Base-by-base conservation (phyloP, 768 basidiomycete genomes). In the Cystobasidium tubakii region DNA sequence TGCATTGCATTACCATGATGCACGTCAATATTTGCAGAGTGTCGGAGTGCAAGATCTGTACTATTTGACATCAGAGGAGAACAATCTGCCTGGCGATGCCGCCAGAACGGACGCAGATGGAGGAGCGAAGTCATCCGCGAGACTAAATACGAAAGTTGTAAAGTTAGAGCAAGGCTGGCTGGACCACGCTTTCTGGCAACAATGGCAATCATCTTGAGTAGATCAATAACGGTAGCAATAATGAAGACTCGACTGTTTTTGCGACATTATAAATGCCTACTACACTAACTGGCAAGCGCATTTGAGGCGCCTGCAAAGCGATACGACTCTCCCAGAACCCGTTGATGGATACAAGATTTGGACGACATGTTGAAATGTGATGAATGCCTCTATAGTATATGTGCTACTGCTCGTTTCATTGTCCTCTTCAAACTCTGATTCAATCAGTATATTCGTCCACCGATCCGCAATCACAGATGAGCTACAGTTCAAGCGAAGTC, bases 1-100 rank as follows among this genome's bases (percentile, higher is more conserved):
- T 67, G 93, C 92, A 0, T 83, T 92, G 73, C 92, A 97, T 81
- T 99, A 97, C 78, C 79, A 82, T 69, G 84, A 85, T 23, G 81
- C 89, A 75, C 83, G 83, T 60, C 83, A 84, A 13, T 98, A 97
- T 81, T 83, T 92, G 33, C 82, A 83, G 57, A 82, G 82, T 1
- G 79, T 85, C n/a, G 86, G 85, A 2, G 84, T 96, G 33, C 77
- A 81, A 12, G 86, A 81, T 31, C 74, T 84, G 12, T 83, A 82
- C 80, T 80, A 81, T 43, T 79, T 84, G 17, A 60, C 69, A 13
- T 12, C 29, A 1, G 6, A 23, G 23, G 2, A 78, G 76, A 1
- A 70, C 74, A 10, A 42, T 10, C 54, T 34, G 53, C 25, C 12
- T 60, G 69, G 34, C 10, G 15, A n/a, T 62, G 54, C 27, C 29